Percentiles rank a stretch among this genome's conserved stretches.
These are phyloP conservation scores for Stephanodiscus triporus DNA, from an alignment of 108 stramenopile species.

Conservation along the genomic window DNA sequence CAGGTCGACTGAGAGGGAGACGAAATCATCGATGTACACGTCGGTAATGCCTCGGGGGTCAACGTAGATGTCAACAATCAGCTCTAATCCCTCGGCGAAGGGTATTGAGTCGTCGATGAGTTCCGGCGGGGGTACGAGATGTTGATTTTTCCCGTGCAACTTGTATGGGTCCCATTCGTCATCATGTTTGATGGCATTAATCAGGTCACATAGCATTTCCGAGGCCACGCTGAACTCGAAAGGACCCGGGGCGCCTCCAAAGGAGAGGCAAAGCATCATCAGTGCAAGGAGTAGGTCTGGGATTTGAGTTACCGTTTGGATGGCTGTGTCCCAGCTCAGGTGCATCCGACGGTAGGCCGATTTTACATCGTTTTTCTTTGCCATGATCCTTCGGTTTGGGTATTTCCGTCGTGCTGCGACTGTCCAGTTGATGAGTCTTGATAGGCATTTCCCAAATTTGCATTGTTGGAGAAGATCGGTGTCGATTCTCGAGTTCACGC, in stretches of 20 bases:
- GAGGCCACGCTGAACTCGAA: slow-evolving; percentile 24
- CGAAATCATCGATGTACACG: slow-evolving; percentile 37
- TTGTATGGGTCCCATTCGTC: slow-evolving; percentile 23
- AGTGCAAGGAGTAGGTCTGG: slow-evolving; percentile 1
- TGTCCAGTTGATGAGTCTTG: slow-evolving; percentile 9
- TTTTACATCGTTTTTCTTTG: slow-evolving; percentile 14
- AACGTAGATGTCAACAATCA: slow-evolving; percentile 20
- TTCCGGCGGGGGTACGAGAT: not conserved
- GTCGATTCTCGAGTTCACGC: slow-evolving; percentile 6
- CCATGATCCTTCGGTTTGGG: not conserved
- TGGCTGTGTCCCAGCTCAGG: slow-evolving; percentile 9
- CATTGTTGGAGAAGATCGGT: slow-evolving; percentile 4
- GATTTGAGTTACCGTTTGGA: slow-evolving; percentile 19
- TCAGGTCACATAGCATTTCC: slow-evolving; percentile 25
- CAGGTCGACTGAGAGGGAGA: slow-evolving; percentile 15
- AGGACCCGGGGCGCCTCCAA: slow-evolving; percentile 27
- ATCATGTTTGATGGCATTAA: slow-evolving; percentile 10
- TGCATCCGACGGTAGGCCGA: slow-evolving; percentile 10
- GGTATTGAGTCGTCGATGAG: slow-evolving; percentile 3
- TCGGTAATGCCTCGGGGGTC: slow-evolving; percentile 19
- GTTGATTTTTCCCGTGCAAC: not conserved
- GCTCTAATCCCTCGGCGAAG: slow-evolving; percentile 9
- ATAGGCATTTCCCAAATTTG: not conserved
- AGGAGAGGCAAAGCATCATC: slow-evolving; percentile 15
- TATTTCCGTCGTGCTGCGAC: slow-evolving; percentile 13